phyloP scores from a whole-genome alignment of 306 rosid genomes.

The Castanea crenata region DNA sequence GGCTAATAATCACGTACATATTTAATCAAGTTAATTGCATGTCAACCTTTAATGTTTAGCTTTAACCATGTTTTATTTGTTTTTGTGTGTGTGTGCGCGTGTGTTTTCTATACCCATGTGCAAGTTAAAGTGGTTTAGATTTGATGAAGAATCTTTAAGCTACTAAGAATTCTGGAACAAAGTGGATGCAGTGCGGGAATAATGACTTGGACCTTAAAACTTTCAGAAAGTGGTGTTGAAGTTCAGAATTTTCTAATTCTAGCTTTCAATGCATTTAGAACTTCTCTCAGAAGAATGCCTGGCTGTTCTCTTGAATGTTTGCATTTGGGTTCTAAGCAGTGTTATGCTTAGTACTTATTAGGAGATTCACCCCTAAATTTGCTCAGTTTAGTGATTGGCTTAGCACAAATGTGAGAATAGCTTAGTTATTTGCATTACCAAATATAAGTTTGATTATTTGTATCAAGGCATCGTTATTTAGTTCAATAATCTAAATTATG shows the following conservation, averaged over 20 bases:
- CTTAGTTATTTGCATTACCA: no score
- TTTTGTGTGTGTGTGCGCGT: not conserved
- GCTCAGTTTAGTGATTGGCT: no score
- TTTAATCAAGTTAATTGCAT: not conserved
- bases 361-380: no score
- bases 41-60: not conserved
- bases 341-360: not conserved
- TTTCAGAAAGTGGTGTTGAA: not conserved
- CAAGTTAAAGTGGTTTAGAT: not conserved
- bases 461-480: no score
- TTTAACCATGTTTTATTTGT: not conserved
- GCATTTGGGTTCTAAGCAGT: not conserved
- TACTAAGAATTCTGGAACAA: not conserved
- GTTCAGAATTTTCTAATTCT: not conserved
- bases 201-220: not conserved
- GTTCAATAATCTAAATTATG: no score
- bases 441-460: no score
- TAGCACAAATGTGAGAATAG: no score
- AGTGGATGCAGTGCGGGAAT: not conserved
- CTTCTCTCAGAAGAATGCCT: not conserved
- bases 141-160: not conserved
- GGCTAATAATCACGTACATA: slow-evolving; percentile 1
- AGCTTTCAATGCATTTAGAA: not conserved
- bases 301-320: not conserved
- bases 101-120: not conserved